Evolutionary conservation across 2,329 filamentous ascomycete species (phyloP).

Genomic region (Penicillium sp.): DNA sequence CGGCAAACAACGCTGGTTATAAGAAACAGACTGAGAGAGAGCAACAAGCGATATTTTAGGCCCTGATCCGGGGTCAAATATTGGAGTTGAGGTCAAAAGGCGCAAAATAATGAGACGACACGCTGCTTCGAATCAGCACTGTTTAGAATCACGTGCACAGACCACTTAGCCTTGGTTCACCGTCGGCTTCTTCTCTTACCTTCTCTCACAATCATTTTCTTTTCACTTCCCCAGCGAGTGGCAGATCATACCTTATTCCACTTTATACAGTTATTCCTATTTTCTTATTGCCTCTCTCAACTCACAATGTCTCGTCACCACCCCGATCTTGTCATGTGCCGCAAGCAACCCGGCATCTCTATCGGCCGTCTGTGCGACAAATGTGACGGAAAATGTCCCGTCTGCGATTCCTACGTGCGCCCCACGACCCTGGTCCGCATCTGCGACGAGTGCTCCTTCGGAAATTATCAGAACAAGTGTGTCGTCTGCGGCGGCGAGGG

Average conservation of each 20-base stretch:
- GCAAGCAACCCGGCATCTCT: constrained; percentile 94
- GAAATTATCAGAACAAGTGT: constrained; percentile 99
- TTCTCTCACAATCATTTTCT: neutral
- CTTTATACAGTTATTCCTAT: neutral
- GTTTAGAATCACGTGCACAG: constrained; percentile 22
- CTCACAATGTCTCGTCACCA: constrained; percentile 84
- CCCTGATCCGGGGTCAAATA: neutral
- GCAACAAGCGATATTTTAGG: neutral
- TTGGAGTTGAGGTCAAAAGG: neutral
- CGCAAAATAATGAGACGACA: neutral
- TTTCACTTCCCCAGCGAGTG: neutral
- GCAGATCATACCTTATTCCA: neutral
- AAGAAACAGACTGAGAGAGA: neutral
- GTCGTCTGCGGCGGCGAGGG: constrained; percentile 98
- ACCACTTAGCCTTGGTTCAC: constrained; percentile 10
- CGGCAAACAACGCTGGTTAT: neutral
- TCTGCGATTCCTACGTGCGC: constrained; percentile 98
- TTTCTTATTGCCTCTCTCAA: neutral
- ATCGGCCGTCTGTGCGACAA: constrained; percentile 99
- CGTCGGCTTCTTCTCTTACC: neutral
- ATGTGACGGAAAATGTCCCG: constrained; percentile 98
- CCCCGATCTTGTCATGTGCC: constrained; percentile 99
- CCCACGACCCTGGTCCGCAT: constrained; percentile 96
- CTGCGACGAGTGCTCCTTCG: constrained; percentile 98
- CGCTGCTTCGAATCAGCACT: constrained; percentile 11